Evolutionary conservation across 306 rosid genomes (phyloP).

Genomic region (Cucumis hystrix): DNA sequence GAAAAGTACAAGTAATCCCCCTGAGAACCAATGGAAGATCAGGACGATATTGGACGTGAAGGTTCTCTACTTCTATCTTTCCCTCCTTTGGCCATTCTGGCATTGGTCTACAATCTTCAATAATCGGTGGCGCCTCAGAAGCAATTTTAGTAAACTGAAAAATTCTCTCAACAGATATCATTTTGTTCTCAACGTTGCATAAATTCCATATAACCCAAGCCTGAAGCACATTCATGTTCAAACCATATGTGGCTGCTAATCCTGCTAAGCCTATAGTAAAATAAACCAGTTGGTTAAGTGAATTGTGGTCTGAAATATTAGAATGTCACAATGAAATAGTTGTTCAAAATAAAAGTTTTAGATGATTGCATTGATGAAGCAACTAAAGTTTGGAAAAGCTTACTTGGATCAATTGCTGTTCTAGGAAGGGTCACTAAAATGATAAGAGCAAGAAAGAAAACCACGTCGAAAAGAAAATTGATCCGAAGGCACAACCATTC

Average conservation of each 20-base stretch:
- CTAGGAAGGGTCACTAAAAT: slow-evolving; percentile 58
- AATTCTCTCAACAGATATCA: slow-evolving; percentile 85
- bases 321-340: background rate
- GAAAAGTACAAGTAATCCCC: slow-evolving; percentile 64
- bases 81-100: slow-evolving; percentile 72
- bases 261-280: slow-evolving; percentile 65
- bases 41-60: slow-evolving; percentile 51
- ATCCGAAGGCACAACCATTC: slow-evolving; percentile 74
- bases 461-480: slow-evolving; percentile 65
- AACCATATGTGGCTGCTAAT: slow-evolving; percentile 65
- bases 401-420: slow-evolving; percentile 66
- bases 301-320: background rate
- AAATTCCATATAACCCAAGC: slow-evolving; percentile 88
- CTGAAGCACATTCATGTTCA: slow-evolving; percentile 67
- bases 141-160: slow-evolving; percentile 53
- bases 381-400: slow-evolving; percentile 13
- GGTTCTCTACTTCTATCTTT: slow-evolving; percentile 38
- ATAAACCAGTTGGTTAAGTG: background rate
- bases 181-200: slow-evolving; percentile 87
- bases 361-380: background rate
- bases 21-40: slow-evolving; percentile 57
- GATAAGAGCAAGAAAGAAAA: slow-evolving; percentile 45
- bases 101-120: slow-evolving; percentile 41
- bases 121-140: slow-evolving; percentile 55
- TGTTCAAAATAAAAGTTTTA: background rate